phyloP scores from a whole-genome alignment of 1,284 basidiomycete genomes.

The Fistulinella cinereoalba region DNA sequence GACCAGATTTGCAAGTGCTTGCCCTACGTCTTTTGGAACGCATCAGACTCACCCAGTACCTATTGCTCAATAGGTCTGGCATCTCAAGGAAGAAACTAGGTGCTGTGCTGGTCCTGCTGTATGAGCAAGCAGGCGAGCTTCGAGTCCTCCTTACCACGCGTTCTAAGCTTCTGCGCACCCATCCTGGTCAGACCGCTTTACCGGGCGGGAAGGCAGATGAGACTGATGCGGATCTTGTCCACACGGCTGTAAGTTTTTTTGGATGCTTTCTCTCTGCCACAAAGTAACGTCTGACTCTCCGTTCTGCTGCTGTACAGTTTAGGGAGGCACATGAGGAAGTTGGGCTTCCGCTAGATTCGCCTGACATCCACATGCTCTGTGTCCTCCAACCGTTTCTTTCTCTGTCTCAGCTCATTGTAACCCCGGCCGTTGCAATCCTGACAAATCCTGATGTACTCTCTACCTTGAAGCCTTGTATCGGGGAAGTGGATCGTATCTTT shows the following conservation, averaged over 20 bases:
- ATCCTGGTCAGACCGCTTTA: slow-evolving; percentile 78
- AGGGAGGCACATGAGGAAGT: slow-evolving; percentile 86
- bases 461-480: slow-evolving; percentile 51
- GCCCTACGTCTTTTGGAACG: neutral
- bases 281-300: neutral
- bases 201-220: slow-evolving; percentile 82
- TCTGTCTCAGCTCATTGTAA: slow-evolving; percentile 57
- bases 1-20: slow-evolving; percentile 52
- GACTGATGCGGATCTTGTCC: slow-evolving; percentile 56
- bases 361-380: slow-evolving; percentile 62
- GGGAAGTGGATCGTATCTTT: slow-evolving; percentile 79
- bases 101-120: slow-evolving; percentile 77
- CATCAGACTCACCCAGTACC: slow-evolving; percentile 1
- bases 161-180: slow-evolving; percentile 71
- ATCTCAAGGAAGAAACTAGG: slow-evolving; percentile 53
- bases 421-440: slow-evolving; percentile 71
- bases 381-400: slow-evolving; percentile 73
- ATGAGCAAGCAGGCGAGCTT: slow-evolving; percentile 61
- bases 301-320: slow-evolving; percentile 45
- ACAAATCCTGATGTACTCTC: slow-evolving; percentile 50
- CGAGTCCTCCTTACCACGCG: slow-evolving; percentile 82
- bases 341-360: slow-evolving; percentile 55
- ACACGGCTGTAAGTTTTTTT: slow-evolving; percentile 64
- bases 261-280: neutral
- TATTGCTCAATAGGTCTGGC: slow-evolving; percentile 38